Conservation (phyloP, 352 stramenopile genomes). For the Pythium sukuiense region DNA sequence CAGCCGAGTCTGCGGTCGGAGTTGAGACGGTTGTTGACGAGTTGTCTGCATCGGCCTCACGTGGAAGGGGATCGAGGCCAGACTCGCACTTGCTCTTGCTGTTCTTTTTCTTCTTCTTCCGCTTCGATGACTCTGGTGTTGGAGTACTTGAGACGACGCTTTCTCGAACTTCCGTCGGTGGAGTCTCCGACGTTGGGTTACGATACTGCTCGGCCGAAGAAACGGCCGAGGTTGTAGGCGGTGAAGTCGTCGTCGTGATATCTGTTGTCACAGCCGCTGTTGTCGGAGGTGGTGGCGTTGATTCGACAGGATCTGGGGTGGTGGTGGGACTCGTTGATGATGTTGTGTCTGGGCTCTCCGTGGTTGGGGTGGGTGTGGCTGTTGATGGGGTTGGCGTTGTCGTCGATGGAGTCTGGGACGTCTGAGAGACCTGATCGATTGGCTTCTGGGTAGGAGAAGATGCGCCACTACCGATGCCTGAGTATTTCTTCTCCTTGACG, state of each 20-base stretch:
- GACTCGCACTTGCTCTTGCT: neutral
- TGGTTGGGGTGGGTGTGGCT: neutral
- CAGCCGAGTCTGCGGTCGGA: neutral
- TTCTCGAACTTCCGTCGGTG: neutral
- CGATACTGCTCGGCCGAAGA: neutral
- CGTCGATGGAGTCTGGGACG: neutral
- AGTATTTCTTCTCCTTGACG: conserved; percentile 40
- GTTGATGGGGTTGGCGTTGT: neutral
- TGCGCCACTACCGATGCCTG: conserved; percentile 37
- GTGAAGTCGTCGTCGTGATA: neutral
- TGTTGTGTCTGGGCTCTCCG: neutral
- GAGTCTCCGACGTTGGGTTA: neutral
- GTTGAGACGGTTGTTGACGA: neutral
- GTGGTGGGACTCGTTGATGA: neutral
- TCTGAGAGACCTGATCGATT: neutral
- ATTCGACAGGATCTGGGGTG: neutral
- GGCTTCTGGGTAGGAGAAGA: neutral
- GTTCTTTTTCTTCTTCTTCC: neutral
- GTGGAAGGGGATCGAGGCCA: neutral
- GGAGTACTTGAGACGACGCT: neutral
- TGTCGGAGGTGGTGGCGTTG: neutral
- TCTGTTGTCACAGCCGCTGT: neutral
- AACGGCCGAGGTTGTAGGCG: neutral
- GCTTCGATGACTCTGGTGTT: neutral
- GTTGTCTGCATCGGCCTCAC: neutral